Evolutionary conservation across 2,329 filamentous ascomycete species (phyloP).

Genomic region (Arthrobotrys conoides): DNA sequence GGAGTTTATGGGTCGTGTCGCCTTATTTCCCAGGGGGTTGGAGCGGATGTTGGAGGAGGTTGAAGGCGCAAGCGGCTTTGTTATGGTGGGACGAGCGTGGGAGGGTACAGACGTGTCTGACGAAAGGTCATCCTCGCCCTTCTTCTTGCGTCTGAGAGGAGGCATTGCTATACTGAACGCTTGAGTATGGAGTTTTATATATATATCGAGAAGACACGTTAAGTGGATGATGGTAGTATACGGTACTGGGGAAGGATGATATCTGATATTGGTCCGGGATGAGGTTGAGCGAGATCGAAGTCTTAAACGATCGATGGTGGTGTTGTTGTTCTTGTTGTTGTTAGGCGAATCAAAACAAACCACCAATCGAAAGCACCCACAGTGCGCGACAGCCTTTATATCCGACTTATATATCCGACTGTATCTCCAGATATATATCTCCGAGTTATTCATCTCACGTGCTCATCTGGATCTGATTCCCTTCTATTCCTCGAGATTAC

Average conservation of each 20-base stretch:
- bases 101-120: constrained; percentile 37
- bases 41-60: constrained; percentile 37
- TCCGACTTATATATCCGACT: not conserved
- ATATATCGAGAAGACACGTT: constrained; percentile 2
- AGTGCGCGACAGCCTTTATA: not conserved
- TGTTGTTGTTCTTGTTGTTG: constrained; percentile 14
- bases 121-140: constrained; percentile 49
- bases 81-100: constrained; percentile 27
- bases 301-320: not conserved
- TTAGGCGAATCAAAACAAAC: constrained; percentile 31
- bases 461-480: not conserved
- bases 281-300: constrained; percentile 6
- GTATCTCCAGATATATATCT: not conserved
- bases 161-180: constrained; percentile 24
- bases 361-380: constrained; percentile 3
- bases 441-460: too few relatives aligned
- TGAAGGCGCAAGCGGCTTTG: constrained; percentile 24
- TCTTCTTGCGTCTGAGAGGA: constrained; percentile 59
- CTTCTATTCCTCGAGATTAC: not conserved
- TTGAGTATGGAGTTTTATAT: not conserved
- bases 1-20: constrained; percentile 46
- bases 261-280: constrained; percentile 4
- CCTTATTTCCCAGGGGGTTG: constrained; percentile 55
- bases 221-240: not conserved
- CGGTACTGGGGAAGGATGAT: not conserved